Conservation (phyloP, 164 flowering plant species). For the Warburgia ugandensis region DNA sequence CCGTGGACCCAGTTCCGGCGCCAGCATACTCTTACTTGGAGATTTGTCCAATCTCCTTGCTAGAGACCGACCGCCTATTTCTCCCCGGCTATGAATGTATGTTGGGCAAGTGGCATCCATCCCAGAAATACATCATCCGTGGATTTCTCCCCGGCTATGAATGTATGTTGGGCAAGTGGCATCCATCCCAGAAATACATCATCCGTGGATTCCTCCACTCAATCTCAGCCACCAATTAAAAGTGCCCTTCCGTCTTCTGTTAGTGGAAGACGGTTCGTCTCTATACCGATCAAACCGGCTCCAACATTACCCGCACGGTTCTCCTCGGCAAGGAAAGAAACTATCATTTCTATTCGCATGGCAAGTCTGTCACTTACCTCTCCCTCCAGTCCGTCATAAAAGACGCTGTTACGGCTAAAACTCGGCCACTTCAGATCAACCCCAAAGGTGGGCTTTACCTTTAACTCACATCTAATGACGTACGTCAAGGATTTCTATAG, state of each 20-base stretch:
- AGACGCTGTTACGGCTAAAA: slow-evolving; percentile 51
- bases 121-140: too few species aligned
- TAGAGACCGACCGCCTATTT: too few species aligned
- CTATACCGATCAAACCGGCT: slow-evolving; percentile 87
- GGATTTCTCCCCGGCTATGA: too few species aligned
- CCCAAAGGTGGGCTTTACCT: slow-evolving; percentile 65
- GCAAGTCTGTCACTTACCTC: slow-evolving; percentile 68
- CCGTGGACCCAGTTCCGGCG: too few species aligned
- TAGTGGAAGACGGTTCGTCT: slow-evolving; percentile 83
- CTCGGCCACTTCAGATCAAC: slow-evolving; percentile 62
- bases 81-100: too few species aligned
- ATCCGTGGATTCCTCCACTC: slow-evolving; percentile 68
- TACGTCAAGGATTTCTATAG: slow-evolving; percentile 78
- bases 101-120: slow-evolving; percentile 51
- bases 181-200: slow-evolving; percentile 41
- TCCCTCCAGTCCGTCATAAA: slow-evolving; percentile 76
- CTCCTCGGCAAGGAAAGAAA: slow-evolving; percentile 60
- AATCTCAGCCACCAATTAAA: slow-evolving; percentile 40
- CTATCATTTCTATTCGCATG: slow-evolving; percentile 86
- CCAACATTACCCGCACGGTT: slow-evolving; percentile 55
- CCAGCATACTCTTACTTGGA: too few species aligned
- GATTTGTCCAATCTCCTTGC: too few species aligned
- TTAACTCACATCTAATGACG: slow-evolving; percentile 70
- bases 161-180: slow-evolving; percentile 71
- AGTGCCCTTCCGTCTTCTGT: slow-evolving; percentile 53